Conservation (phyloP, 768 basidiomycete genomes). For the Chalciporus chontae region DNA sequence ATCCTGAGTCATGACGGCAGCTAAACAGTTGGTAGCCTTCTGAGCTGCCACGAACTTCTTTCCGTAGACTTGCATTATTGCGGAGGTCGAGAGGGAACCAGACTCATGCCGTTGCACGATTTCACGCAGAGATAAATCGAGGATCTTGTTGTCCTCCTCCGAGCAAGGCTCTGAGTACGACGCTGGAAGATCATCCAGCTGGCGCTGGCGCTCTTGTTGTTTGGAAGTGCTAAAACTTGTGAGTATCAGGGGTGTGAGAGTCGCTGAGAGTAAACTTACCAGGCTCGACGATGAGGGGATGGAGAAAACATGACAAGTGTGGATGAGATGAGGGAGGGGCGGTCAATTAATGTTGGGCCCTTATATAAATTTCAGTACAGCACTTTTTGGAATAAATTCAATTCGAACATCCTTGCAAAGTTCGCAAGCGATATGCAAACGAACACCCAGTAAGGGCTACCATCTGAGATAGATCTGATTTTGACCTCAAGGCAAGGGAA, state of each 20-base stretch:
- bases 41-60: constrained; percentile 40
- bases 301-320: constrained; percentile 19
- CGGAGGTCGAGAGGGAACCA: constrained; percentile 24
- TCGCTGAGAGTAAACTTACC: constrained; percentile 18
- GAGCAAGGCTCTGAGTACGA: constrained; percentile 29
- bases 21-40: constrained; percentile 47
- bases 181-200: constrained; percentile 28
- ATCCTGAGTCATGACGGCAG: constrained; percentile 42
- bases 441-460: too few relatives aligned
- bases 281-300: constrained; percentile 27
- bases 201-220: constrained; percentile 29
- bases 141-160: constrained; percentile 34
- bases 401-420: too few relatives aligned
- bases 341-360: too few relatives aligned
- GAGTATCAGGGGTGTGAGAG: background rate
- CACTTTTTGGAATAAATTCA: too few relatives aligned
- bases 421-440: too few relatives aligned
- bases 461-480: too few relatives aligned
- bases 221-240: constrained; percentile 29
- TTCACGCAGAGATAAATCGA: constrained; percentile 35
- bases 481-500: too few relatives aligned
- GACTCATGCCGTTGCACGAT: constrained; percentile 33
- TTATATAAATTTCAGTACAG: too few relatives aligned
- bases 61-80: constrained; percentile 39
- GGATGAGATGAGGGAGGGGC: too few relatives aligned